A percentile compares a stretch with the other conserved stretches of the same genome.
These are phyloP conservation scores for Euphorbia celastroides DNA, from an alignment of 441 rosid species.

Conservation along the genomic window DNA sequence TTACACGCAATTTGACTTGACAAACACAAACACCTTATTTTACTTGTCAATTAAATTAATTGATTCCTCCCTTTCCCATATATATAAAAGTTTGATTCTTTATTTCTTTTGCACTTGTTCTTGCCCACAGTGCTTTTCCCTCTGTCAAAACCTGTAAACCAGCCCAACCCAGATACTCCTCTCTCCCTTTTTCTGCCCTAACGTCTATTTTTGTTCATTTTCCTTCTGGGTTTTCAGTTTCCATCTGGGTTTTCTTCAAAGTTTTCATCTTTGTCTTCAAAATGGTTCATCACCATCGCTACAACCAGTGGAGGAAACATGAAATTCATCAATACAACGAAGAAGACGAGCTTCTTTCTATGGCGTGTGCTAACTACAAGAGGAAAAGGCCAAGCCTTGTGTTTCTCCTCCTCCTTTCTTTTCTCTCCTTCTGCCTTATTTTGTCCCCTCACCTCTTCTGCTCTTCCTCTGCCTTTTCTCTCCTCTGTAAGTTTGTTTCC, in stretches of 20 bases:
- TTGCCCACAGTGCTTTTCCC: background rate
- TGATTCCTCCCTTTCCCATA: background rate
- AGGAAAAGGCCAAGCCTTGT: conserved; percentile 57
- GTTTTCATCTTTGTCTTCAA: background rate
- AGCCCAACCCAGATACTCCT: background rate
- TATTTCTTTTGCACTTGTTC: background rate
- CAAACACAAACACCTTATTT: background rate
- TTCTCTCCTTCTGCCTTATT: conserved; percentile 57
- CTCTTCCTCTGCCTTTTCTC: conserved; percentile 39
- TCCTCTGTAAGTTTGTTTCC: conserved; percentile 35
- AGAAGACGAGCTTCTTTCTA: conserved; percentile 32
- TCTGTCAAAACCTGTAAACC: conserved; percentile 8
- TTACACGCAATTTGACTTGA: conserved; percentile 5
- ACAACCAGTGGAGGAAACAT: conserved; percentile 34
- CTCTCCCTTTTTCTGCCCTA: background rate
- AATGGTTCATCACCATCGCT: conserved; percentile 46
- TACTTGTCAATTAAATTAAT: background rate
- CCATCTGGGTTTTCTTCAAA: conserved; percentile 1
- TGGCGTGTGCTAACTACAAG: conserved; percentile 34
- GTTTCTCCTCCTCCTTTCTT: conserved; percentile 47
- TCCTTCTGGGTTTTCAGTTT: too few relatives aligned
- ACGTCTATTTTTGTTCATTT: background rate
- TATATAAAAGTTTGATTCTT: background rate
- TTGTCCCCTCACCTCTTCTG: conserved; percentile 45
- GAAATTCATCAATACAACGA: conserved; percentile 21